Evolutionary conservation across 257 asterid genomes (phyloP).

Genomic region (Linderniella brevidens): DNA sequence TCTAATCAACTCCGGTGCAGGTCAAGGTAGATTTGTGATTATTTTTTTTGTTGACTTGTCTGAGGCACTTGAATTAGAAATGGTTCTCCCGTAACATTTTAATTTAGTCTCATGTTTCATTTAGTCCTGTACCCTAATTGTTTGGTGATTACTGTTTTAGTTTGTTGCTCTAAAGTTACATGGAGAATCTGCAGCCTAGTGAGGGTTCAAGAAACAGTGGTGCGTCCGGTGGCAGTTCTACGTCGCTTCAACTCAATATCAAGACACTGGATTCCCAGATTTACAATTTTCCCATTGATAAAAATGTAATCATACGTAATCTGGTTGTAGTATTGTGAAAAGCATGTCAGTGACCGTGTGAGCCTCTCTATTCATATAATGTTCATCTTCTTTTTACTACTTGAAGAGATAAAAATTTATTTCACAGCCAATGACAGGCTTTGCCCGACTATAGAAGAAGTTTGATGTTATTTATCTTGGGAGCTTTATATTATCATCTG

Average conservation of each 20-base stretch:
- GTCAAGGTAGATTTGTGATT: no score
- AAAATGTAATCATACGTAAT: constrained; percentile 31
- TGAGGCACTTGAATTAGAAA: no score
- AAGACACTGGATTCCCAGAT: constrained; percentile 74
- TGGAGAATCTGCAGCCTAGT: constrained; percentile 43
- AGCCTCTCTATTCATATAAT: no score
- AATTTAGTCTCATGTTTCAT: no score
- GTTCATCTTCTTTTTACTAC: not conserved
- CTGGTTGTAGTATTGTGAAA: no score
- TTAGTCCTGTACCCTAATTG: not conserved
- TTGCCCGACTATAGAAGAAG: no score
- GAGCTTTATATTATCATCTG: not conserved
- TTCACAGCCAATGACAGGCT: no score
- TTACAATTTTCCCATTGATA: constrained; percentile 45
- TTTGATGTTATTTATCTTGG: not conserved
- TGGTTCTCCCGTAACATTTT: no score
- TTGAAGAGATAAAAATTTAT: no score
- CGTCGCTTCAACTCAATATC: constrained; percentile 61
- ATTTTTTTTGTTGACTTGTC: no score
- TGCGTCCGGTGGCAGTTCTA: constrained; percentile 31
- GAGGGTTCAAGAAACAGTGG: constrained; percentile 39
- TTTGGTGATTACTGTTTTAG: constrained; percentile 12
- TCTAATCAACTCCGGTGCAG: no score
- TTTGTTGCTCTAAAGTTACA: constrained; percentile 15
- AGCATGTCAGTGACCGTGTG: no score